A percentile compares a stretch with the other conserved stretches of the same genome.
Conservation (phyloP, 768 basidiomycete genomes). For the Leccinum uliginosum region DNA sequence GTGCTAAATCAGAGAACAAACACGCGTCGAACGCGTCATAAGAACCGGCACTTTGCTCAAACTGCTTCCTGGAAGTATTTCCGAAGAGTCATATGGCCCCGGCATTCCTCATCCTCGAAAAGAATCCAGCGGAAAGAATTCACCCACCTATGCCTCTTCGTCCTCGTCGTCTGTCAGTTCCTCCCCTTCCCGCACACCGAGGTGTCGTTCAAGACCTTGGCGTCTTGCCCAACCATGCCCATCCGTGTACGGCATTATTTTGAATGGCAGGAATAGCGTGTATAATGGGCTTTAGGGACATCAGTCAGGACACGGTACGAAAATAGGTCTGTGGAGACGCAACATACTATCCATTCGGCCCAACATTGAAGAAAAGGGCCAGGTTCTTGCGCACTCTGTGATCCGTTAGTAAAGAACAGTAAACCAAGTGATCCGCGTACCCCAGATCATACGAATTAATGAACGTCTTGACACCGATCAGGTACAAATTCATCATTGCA, state of each 20-base stretch:
- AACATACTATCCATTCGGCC: conserved; percentile 75
- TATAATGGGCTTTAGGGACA: conserved; percentile 52
- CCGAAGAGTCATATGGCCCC: conserved; percentile 85
- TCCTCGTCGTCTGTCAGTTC: conserved; percentile 85
- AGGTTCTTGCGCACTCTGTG: conserved; percentile 58
- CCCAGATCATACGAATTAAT: conserved; percentile 92
- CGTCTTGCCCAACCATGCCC: conserved; percentile 77
- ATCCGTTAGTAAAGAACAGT: not conserved
- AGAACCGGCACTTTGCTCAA: conserved; percentile 22
- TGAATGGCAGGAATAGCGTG: conserved; percentile 80
- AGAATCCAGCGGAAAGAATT: not conserved
- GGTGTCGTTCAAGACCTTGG: conserved; percentile 57
- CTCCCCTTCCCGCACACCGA: conserved; percentile 67
- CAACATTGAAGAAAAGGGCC: conserved; percentile 83
- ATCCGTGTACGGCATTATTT: conserved; percentile 77
- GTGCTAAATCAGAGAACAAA: conserved; percentile 20
- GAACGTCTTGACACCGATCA: conserved; percentile 48
- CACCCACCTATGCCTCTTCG: conserved; percentile 22
- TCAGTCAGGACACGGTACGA: not conserved
- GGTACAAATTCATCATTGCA: not conserved
- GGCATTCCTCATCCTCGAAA: conserved; percentile 49
- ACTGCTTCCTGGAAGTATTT: conserved; percentile 26
- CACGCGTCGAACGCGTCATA: conserved; percentile 8
- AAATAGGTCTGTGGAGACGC: not conserved
- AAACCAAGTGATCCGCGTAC: conserved; percentile 32